Evolutionary conservation across 2,329 filamentous ascomycete genomes (phyloP).

Genomic region (Nectriaceae sp.): DNA sequence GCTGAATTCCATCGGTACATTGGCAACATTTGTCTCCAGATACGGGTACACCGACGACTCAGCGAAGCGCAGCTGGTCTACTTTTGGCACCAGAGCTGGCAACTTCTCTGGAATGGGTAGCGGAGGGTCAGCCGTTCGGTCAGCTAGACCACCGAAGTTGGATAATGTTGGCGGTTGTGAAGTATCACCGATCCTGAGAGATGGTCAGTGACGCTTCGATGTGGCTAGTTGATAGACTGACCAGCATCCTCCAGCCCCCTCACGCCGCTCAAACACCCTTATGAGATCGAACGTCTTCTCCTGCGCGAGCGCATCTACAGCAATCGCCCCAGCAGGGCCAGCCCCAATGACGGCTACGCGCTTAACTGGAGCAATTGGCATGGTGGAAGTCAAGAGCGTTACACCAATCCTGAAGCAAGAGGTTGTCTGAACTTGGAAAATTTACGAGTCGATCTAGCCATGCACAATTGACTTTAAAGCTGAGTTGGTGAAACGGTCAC

Average conservation of each 20-base stretch:
- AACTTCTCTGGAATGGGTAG: constrained; percentile 47
- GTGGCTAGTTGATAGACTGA: constrained; percentile 33
- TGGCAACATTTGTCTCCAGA: constrained; percentile 66
- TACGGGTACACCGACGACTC: constrained; percentile 64
- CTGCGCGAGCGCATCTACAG: constrained; percentile 60
- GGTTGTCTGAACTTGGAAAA: no score
- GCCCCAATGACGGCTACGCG: constrained; percentile 61
- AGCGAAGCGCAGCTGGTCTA: constrained; percentile 49
- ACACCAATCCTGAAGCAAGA: no score
- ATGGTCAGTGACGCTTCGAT: not conserved
- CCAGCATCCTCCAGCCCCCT: constrained; percentile 63
- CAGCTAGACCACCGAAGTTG: constrained; percentile 48
- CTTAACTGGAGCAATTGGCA: constrained; percentile 23
- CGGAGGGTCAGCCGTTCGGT: constrained; percentile 51
- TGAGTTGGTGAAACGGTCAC: no score
- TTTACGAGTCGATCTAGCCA: no score
- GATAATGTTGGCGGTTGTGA: constrained; percentile 41
- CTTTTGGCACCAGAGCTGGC: constrained; percentile 46
- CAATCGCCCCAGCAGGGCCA: constrained; percentile 61
- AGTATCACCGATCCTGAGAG: constrained; percentile 45
- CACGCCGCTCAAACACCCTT: constrained; percentile 62
- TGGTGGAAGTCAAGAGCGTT: constrained; percentile 3
- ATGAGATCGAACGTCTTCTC: constrained; percentile 61
- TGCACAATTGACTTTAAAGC: no score
- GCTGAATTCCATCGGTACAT: constrained; percentile 60